Evolutionary conservation across 495 filamentous ascomycete species (phyloP).

Genomic region (Penicillium argentinense): DNA sequence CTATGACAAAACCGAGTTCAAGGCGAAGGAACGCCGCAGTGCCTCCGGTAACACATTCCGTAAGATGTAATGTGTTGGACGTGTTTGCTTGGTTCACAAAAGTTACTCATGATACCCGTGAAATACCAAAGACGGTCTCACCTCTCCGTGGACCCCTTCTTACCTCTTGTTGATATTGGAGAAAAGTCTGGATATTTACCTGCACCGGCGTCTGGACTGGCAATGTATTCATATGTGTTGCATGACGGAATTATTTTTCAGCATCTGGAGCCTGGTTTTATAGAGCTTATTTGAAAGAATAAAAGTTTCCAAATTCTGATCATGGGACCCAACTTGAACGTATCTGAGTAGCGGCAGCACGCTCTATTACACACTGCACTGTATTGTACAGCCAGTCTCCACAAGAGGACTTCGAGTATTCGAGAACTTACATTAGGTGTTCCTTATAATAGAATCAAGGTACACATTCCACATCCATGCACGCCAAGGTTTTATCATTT

Average conservation of each 20-base stretch:
- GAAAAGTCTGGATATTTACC: constrained; percentile 2
- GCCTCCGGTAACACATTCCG: constrained; percentile 55
- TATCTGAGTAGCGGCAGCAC: no score
- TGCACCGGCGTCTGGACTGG: background rate
- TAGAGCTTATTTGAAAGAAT: constrained; percentile 2
- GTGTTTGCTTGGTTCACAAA: background rate
- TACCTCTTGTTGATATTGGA: constrained; percentile 1
- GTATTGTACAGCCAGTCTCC: no score
- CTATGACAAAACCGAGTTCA: constrained; percentile 31
- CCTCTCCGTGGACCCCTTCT: background rate
- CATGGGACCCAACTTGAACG: background rate
- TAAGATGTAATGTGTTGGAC: constrained; percentile 40
- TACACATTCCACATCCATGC: background rate
- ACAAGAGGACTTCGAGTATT: no score
- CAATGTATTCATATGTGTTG: constrained; percentile 11
- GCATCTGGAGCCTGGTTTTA: constrained; percentile 19
- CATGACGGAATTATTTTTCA: constrained; percentile 15
- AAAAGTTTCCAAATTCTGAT: constrained; percentile 12
- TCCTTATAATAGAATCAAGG: no score
- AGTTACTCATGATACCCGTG: constrained; percentile 3
- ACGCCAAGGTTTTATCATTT: background rate
- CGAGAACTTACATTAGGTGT: no score
- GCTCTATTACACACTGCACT: no score
- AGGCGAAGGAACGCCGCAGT: constrained; percentile 49
- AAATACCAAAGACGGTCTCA: background rate